Percentiles rank a stretch among this genome's conserved stretches.
These are phyloP conservation scores for Avena sativa DNA, from an alignment of 176 grass and related monocot genomes.

Conservation along the genomic window DNA sequence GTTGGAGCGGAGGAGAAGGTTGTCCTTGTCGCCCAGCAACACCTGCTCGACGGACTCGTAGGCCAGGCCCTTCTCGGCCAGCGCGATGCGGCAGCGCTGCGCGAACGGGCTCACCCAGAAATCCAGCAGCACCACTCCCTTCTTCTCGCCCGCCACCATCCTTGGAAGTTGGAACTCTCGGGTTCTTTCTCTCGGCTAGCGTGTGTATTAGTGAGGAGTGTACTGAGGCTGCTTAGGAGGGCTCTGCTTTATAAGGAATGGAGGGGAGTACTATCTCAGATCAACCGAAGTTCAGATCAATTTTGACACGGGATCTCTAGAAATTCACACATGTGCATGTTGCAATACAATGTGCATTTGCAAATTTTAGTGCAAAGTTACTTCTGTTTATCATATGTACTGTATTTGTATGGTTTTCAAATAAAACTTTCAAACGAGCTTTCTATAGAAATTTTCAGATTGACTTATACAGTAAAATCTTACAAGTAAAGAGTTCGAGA, in stretches of 20 bases:
- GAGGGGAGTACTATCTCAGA: not conserved
- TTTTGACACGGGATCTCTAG: too few relatives aligned
- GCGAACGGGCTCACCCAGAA: conserved; percentile 30
- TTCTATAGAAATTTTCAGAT: too few relatives aligned
- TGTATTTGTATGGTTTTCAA: too few relatives aligned
- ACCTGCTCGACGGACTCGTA: conserved; percentile 12
- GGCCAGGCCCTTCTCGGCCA: conserved; percentile 15
- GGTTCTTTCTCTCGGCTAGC: not conserved
- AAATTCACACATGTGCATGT: too few relatives aligned
- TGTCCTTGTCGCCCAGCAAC: conserved; percentile 13
- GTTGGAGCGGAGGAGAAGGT: conserved; percentile 33
- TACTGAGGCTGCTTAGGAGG: not conserved
- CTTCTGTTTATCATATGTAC: too few relatives aligned
- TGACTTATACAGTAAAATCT: too few relatives aligned
- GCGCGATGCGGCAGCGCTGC: conserved; percentile 14
- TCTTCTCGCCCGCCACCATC: not conserved
- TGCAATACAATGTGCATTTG: too few relatives aligned
- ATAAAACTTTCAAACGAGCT: too few relatives aligned
- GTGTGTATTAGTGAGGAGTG: not conserved
- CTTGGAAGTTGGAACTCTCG: not conserved
- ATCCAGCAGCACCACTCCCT: conserved; percentile 15
- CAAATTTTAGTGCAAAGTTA: too few relatives aligned
- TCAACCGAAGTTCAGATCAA: too few relatives aligned
- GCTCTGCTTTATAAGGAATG: not conserved
- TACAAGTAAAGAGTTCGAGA: too few relatives aligned